Evolutionary conservation across 225 moss, liverwort and hornwort genomes (phyloP), one percentile per base, ranked within the genome.

Genomic region (Pseudisothecium myosuroides): DNA sequence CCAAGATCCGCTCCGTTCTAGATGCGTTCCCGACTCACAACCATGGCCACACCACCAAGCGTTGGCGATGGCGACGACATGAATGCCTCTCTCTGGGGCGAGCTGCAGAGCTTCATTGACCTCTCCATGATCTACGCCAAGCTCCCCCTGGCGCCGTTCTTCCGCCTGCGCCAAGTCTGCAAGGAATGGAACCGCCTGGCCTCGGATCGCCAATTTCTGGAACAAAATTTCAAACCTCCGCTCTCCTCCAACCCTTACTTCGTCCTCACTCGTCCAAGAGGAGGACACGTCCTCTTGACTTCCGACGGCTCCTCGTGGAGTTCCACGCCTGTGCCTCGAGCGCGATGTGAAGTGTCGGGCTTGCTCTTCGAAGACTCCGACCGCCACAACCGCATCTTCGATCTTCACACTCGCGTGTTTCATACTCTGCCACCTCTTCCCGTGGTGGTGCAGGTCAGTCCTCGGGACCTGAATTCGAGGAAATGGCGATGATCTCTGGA

Each of bases 131-230:
- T 88, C 50, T 91, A 49, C 59, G 81, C 75, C 67, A 91, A 91
- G 75, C 12, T 88, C 1, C 88, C 88, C 17, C 19, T 91, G 21
- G 60, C 50, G 1, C 47, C 74, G 5, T 91, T 91, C 85, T 91
- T 91, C 75, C 81, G 85, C 66, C 43, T 91, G 36, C 88, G 85
- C 50, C 59, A 7, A 22, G 91, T 91, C 15, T 91, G 88, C 88
- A 65, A 91, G 81, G 72, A 60, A 7, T 85, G 91, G 91, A 91
- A 91, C 76, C 85, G 75, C 14, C 36, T 88, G 17, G 91, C 88
- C 10, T 39, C 60, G 1, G 76, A 91, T 28, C 75, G 52, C 9
- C n/a, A 45, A 11, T 88, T 88, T 21, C 63, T 90, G 2, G 22
- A 66, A 15, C 58, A 36, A 6, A 32, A 9, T 52, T 88, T 91